phyloP scores from a whole-genome alignment of 495 filamentous ascomycete genomes.

The Saxophila tyrrhenica region DNA sequence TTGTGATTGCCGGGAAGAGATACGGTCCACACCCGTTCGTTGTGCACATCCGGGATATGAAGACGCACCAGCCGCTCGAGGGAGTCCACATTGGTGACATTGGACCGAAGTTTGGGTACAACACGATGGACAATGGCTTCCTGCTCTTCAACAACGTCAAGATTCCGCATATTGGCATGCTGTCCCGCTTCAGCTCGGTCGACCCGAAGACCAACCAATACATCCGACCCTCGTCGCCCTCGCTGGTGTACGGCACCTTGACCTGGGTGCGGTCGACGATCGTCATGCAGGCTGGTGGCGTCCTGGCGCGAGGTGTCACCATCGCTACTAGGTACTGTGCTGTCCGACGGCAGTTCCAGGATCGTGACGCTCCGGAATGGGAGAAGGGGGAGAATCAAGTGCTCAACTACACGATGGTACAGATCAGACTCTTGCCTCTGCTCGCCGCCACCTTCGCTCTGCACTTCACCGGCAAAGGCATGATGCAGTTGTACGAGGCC shows the following conservation, averaged over 20 bases:
- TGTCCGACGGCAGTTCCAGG: slow-evolving; percentile 59
- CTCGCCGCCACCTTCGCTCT: slow-evolving; percentile 63
- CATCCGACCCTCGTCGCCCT: slow-evolving; percentile 48
- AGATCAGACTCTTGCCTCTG: slow-evolving; percentile 55
- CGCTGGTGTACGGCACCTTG: slow-evolving; percentile 59
- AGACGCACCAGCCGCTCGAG: slow-evolving; percentile 59
- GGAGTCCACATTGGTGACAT: slow-evolving; percentile 63
- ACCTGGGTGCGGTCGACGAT: slow-evolving; percentile 64
- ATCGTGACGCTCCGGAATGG: slow-evolving; percentile 45
- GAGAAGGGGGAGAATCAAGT: slow-evolving; percentile 55
- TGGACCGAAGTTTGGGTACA: slow-evolving; percentile 28
- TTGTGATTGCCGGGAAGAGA: slow-evolving; percentile 49
- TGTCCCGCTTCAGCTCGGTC: slow-evolving; percentile 51
- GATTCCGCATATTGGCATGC: slow-evolving; percentile 58
- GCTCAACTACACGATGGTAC: slow-evolving; percentile 67
- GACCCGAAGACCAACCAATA: slow-evolving; percentile 53
- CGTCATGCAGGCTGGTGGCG: slow-evolving; percentile 52
- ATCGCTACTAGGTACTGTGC: slow-evolving; percentile 62
- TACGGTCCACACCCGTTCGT: slow-evolving; percentile 68
- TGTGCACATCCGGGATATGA: slow-evolving; percentile 57
- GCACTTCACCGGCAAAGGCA: slow-evolving; percentile 60
- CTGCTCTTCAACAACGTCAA: slow-evolving; percentile 60
- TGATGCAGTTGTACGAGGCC: slow-evolving; percentile 55
- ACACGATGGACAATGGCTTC: slow-evolving; percentile 69
- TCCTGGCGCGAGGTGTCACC: slow-evolving; percentile 62